Conservation (phyloP, 2,329 filamentous ascomycete species). For the Hymenoscyphus fraxineus region DNA sequence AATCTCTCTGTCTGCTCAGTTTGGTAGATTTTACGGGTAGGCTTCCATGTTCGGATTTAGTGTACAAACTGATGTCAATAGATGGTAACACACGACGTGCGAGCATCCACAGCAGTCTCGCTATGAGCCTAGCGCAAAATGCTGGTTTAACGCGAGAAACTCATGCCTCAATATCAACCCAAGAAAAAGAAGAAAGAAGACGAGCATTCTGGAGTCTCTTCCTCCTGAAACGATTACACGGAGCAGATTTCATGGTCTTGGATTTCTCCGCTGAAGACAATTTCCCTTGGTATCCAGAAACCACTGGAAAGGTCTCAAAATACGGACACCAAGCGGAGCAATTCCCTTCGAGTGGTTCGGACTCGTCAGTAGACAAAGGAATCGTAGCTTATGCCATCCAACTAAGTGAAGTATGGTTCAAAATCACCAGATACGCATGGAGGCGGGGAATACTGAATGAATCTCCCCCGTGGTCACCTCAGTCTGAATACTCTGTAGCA, state of each 20-base stretch:
- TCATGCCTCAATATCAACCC: constrained; percentile 15
- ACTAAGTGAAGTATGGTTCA: constrained; percentile 46
- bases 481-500: constrained; percentile 50
- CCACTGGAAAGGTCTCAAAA: constrained; percentile 29
- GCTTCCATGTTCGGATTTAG: constrained; percentile 5
- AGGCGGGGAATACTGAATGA: constrained; percentile 42
- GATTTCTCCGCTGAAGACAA: constrained; percentile 37
- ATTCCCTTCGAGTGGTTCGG: constrained; percentile 16
- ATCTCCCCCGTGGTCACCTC: constrained; percentile 45
- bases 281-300: constrained; percentile 40
- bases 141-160: constrained; percentile 41
- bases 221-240: constrained; percentile 34
- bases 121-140: constrained; percentile 44
- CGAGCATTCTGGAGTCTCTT: constrained; percentile 36
- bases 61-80: constrained; percentile 18
- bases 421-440: constrained; percentile 45
- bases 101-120: constrained; percentile 42
- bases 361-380: constrained; percentile 35
- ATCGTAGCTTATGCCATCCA: constrained; percentile 45
- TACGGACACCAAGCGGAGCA: constrained; percentile 5
- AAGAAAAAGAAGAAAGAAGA: constrained; percentile 31
- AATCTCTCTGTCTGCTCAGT: constrained; percentile 39
- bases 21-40: constrained; percentile 38
- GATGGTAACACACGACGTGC: constrained; percentile 45
- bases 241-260: constrained; percentile 39